Evolutionary conservation across 495 filamentous ascomycete species (phyloP), one percentile per base, ranked within the genome.

Genomic region (Wilcoxina mikolae): DNA sequence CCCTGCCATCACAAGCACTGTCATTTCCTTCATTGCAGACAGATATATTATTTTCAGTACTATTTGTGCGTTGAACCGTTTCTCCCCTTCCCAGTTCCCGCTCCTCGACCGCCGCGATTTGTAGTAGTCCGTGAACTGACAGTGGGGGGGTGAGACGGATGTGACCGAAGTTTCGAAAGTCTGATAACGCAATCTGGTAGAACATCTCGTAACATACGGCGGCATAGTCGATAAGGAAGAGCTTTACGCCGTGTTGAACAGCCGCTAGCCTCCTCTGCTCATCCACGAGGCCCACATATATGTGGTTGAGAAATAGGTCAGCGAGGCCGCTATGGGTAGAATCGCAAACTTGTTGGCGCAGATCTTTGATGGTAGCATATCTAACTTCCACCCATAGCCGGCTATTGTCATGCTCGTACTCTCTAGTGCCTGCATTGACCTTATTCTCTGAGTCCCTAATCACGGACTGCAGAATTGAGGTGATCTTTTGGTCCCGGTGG

Each of bases 191-290:
- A 43, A 96, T 71, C 69, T 99, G 93, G 70, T 99, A 96, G 71
- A 99, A 95, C 69, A 90, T 89, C 63, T 96, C 93, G 54, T 79
- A 82, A 68, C 80, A 83, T 12, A 87, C 72, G 62, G 87, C 80
- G 15, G 87, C 91, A 66, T 96, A 99, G 70, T 99, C 93, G 54
- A 99, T 77, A 17, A 96, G 80, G 68, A 82, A 95, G 44, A 99
- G 76, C 65, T 90, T 93, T 1, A 96, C 84, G 17, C 93, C 91
- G 23, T 83, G 78, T 72, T 99, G 93, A 29, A 99, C 85, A 28
- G 91, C 88, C 35, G 80, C 88, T 22, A 99, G 79, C 22, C 93
- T 86, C 35, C 85, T 81, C 47, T 75, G 76, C 60, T 88, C 84
- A 66, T 96, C 91, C 11, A 95, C 85, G 35, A 96, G 74, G 12